Percentiles rank a stretch among this genome's conserved stretches.
These are phyloP conservation scores for Triadica sebifera DNA, from an alignment of 345 rosid genomes.

Conservation along the genomic window DNA sequence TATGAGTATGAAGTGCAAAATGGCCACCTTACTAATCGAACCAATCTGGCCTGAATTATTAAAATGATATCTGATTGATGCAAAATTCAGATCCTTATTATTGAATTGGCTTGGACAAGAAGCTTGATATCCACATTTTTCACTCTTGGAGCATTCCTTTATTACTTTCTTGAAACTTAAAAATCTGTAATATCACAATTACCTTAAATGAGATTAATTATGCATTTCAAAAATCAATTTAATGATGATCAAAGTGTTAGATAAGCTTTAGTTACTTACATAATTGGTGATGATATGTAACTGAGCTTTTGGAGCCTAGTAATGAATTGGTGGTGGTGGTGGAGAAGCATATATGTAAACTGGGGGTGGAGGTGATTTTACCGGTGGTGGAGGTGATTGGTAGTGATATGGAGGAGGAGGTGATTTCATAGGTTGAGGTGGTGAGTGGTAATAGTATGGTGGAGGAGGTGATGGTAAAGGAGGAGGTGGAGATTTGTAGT, in stretches of 20 bases:
- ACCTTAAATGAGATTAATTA: not conserved
- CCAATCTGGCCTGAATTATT: constrained; percentile 33
- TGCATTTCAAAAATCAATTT: not conserved
- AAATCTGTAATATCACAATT: constrained; percentile 41
- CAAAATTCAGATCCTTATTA: constrained; percentile 36
- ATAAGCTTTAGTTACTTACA: constrained; percentile 10
- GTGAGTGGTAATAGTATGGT: not conserved
- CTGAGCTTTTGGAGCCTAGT: constrained; percentile 2
- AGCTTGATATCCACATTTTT: constrained; percentile 30
- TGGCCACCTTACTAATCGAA: constrained; percentile 42
- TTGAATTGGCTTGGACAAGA: constrained; percentile 30
- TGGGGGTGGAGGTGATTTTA: constrained; percentile 27
- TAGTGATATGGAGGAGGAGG: constrained; percentile 29
- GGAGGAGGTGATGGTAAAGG: not conserved
- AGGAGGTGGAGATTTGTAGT: constrained; percentile 7
- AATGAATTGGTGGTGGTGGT: constrained; percentile 24
- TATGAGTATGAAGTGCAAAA: constrained; percentile 41
- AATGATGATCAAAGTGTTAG: too few species aligned
- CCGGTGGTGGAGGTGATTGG: constrained; percentile 26
- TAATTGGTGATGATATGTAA: not conserved
- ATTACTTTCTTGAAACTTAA: constrained; percentile 52
- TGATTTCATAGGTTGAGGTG: not conserved
- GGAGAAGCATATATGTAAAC: constrained; percentile 26
- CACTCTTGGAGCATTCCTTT: constrained; percentile 57
- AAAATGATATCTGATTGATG: constrained; percentile 22